phyloP scores from a whole-genome alignment of 2,329 filamentous ascomycete species.

The Penicillium sclerotigenum region DNA sequence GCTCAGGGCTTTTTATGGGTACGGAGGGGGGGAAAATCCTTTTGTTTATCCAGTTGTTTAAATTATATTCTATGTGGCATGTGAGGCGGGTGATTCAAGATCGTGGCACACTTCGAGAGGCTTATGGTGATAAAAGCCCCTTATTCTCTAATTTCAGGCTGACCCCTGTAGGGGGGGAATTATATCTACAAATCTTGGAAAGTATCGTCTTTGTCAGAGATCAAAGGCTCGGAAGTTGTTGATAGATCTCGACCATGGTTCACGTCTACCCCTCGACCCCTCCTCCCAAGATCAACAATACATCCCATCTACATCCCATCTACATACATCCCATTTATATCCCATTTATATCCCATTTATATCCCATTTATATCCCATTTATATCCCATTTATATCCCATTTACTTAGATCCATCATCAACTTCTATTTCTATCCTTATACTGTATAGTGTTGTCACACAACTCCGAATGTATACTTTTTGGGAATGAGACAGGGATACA shows the following conservation, averaged over 20 bases:
- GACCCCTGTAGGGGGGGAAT: not conserved
- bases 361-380: too few species aligned
- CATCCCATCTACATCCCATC: not conserved
- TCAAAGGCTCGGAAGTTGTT: not conserved
- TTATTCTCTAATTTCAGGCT: not conserved
- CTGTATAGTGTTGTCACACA: conserved; percentile 13
- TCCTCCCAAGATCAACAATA: not conserved
- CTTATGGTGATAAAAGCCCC: not conserved
- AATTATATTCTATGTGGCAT: conserved; percentile 28
- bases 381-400: too few species aligned
- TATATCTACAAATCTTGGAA: too few species aligned
- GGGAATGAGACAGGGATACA: conserved; percentile 25
- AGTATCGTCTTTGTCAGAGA: not conserved
- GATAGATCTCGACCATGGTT: conserved; percentile 22
- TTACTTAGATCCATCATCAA: too few species aligned
- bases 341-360: too few species aligned
- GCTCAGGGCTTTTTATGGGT: not conserved
- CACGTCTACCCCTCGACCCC: conserved; percentile 12
- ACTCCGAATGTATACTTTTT: conserved; percentile 11
- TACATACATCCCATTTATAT: too few species aligned
- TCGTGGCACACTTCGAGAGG: conserved; percentile 19
- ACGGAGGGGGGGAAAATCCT: conserved; percentile 6
- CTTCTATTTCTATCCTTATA: not conserved
- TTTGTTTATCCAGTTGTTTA: conserved; percentile 16
- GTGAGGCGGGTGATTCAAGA: conserved; percentile 25